phyloP scores from a whole-genome alignment of 805 yeast species.

The Saccharomyces eubayanus region DNA sequence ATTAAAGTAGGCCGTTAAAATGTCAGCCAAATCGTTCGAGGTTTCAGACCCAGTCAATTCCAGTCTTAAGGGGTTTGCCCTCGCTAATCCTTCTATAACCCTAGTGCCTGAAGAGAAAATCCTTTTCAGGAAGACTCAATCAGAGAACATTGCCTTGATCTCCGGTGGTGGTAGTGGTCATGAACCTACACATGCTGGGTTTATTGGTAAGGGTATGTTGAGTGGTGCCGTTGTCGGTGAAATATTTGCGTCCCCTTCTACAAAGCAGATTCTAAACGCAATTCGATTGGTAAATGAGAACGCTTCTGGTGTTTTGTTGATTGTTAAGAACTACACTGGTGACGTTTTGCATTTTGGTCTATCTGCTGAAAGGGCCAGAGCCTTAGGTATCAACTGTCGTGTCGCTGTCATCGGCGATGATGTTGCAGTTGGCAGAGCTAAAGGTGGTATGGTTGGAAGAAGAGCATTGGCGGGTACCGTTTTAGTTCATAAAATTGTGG shows the following conservation, averaged over 20 bases:
- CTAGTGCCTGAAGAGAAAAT: slow-evolving; percentile 34
- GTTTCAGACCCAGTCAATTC: slow-evolving; percentile 33
- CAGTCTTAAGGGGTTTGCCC: slow-evolving; percentile 34
- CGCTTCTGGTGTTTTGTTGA: slow-evolving; percentile 55
- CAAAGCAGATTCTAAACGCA: slow-evolving; percentile 74
- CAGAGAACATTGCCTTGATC: slow-evolving; percentile 56
- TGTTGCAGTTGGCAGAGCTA: slow-evolving; percentile 85
- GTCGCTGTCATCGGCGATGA: slow-evolving; percentile 81
- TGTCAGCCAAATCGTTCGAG: slow-evolving; percentile 32
- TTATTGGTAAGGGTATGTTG: slow-evolving; percentile 73
- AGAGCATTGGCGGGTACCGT: slow-evolving; percentile 91
- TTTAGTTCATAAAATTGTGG: slow-evolving; percentile 75
- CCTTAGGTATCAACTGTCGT: slow-evolving; percentile 63
- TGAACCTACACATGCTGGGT: slow-evolving; percentile 90
- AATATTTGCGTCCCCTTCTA: slow-evolving; percentile 92
- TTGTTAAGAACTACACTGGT: slow-evolving; percentile 91
- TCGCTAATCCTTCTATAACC: slow-evolving; percentile 33
- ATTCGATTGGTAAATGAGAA: slow-evolving; percentile 33
- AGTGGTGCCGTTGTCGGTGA: slow-evolving; percentile 88
- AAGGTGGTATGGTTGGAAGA: slow-evolving; percentile 88
- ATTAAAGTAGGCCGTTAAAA: neutral
- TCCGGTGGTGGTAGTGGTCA: slow-evolving; percentile 97
- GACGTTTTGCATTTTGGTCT: slow-evolving; percentile 89
- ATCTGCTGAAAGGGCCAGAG: slow-evolving; percentile 81
- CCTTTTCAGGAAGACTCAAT: slow-evolving; percentile 28